A percentile compares a stretch with the other conserved stretches of the same genome.
These are phyloP conservation scores for Aspergillus clavatus DNA, from an alignment of 2,329 filamentous ascomycete species.

Conservation along the genomic window DNA sequence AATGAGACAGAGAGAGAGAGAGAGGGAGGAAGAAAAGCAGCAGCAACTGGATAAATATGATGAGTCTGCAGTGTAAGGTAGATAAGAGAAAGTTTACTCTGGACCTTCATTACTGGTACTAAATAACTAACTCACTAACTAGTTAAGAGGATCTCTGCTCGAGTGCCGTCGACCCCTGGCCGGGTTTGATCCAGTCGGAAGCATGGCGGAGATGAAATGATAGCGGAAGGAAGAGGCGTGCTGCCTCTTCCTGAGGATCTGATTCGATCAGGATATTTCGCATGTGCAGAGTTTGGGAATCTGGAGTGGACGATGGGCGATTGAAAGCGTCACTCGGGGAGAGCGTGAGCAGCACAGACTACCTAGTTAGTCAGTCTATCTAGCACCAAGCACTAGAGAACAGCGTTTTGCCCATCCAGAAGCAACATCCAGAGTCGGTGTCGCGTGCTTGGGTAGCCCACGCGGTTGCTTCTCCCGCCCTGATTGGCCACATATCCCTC, in stretches of 20 bases:
- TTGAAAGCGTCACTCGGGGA: too few relatives aligned
- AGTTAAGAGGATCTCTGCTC: neutral
- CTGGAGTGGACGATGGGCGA: slow-evolving; percentile 11
- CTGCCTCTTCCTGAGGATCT: neutral
- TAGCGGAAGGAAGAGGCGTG: slow-evolving; percentile 8
- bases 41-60: neutral
- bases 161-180: neutral
- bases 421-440: slow-evolving; percentile 19
- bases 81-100: slow-evolving; percentile 1
- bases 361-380: too few relatives aligned
- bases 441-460: slow-evolving; percentile 35
- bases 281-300: slow-evolving; percentile 3
- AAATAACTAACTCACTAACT: too few relatives aligned
- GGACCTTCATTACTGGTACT: too few relatives aligned
- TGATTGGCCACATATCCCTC: slow-evolving; percentile 29
- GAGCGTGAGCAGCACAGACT: too few relatives aligned
- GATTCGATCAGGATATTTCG: neutral
- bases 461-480: slow-evolving; percentile 18
- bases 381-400: too few relatives aligned
- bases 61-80: neutral
- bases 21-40: neutral
- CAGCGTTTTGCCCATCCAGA: slow-evolving; percentile 4
- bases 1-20: slow-evolving; percentile 1
- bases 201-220: slow-evolving; percentile 11
- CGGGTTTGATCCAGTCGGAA: slow-evolving; percentile 4